Percentiles rank a stretch among this genome's conserved stretches.
These are phyloP conservation scores for Dryadomyces quercus-mongolicae DNA, from an alignment of 2,329 filamentous ascomycete genomes.

Conservation along the genomic window DNA sequence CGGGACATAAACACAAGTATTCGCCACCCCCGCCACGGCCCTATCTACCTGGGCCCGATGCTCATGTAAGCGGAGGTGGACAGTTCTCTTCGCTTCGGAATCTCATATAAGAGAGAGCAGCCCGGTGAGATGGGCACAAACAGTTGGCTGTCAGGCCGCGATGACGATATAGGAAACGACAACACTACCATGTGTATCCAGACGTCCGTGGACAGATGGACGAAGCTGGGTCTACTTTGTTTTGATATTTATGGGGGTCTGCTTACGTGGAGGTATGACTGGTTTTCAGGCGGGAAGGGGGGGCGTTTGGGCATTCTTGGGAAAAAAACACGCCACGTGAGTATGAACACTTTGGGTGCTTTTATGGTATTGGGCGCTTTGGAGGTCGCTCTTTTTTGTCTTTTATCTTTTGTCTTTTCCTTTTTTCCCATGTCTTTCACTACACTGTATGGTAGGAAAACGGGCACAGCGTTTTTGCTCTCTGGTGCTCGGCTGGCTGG, in stretches of 20 bases:
- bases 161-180: not conserved
- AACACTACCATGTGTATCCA: not conserved
- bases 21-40: not conserved
- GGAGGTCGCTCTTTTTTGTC: not conserved
- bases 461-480: too few species aligned
- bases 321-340: not conserved
- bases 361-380: not conserved
- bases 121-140: not conserved
- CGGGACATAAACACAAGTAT: not conserved
- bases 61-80: conserved; percentile 10
- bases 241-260: not conserved
- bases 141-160: not conserved
- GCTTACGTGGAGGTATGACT: not conserved
- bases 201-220: too few species aligned
- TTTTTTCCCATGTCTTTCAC: not conserved
- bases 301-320: not conserved
- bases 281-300: not conserved
- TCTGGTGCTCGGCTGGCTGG: too few species aligned
- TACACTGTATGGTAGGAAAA: too few species aligned
- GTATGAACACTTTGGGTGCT: too few species aligned
- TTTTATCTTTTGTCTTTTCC: not conserved
- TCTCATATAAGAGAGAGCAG: too few species aligned
- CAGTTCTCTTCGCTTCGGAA: not conserved
- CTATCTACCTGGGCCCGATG: not conserved
- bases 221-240: not conserved